Conservation (phyloP, 148 eudicot genomes). For the Rhododendron vialii region DNA sequence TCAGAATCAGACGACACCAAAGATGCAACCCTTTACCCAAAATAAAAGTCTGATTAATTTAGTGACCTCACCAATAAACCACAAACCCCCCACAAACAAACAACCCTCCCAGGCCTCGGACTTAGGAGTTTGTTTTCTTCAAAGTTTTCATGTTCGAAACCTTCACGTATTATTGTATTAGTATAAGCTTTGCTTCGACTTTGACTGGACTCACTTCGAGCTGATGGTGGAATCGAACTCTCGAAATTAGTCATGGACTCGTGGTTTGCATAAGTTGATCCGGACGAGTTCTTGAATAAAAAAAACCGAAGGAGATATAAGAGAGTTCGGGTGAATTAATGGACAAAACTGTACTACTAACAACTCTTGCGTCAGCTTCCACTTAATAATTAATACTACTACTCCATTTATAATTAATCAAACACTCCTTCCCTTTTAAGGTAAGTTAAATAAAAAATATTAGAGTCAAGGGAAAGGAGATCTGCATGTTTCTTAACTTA, state of each 20-base stretch:
- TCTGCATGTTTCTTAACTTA: neutral
- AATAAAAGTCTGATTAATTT: neutral
- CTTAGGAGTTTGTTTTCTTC: no score
- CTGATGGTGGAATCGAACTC: no score
- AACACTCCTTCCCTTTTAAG: slow-evolving; percentile 13
- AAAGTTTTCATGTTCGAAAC: no score
- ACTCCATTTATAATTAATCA: neutral
- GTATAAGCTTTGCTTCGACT: no score
- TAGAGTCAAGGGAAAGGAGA: neutral
- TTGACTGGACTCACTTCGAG: no score
- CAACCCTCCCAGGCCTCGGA: neutral
- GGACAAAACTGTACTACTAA: neutral
- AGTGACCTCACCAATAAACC: slow-evolving; percentile 15
- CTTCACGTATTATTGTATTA: no score
- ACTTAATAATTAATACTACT: neutral
- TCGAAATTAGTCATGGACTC: no score
- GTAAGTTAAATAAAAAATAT: neutral
- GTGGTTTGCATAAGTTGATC: neutral
- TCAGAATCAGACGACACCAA: slow-evolving; percentile 12
- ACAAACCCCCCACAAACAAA: neutral
- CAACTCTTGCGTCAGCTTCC: neutral
- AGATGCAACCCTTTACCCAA: slow-evolving; percentile 10
- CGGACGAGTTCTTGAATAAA: no score
- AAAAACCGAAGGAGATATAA: neutral
- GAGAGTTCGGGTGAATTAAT: neutral